Base-by-base conservation (phyloP, 78 protist species). In the Planoprotostelium fungivorum region DNA sequence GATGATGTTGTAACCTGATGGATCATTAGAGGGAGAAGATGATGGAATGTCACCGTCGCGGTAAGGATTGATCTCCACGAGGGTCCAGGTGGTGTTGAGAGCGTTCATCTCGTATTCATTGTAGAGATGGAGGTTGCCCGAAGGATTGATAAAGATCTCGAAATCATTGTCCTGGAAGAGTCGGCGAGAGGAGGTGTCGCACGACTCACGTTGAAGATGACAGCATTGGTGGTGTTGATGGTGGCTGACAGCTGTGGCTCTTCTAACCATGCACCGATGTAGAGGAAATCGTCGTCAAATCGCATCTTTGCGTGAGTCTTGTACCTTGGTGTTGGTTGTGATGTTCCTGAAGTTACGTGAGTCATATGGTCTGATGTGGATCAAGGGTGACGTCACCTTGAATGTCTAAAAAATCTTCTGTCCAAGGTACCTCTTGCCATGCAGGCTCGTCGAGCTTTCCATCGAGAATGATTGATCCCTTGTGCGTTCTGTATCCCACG, bases 21-120 rank as follows among this genome's bases (percentile, higher is more conserved):
- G 63, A 84, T 10, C 73, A 0, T 1, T 34, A 1, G 36, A 34
- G 63, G 35, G 86, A 38, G n/a, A 89, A 87, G 31, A 85, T 87
- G 73, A 51, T 51, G 73, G 5, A 84, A 38, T 34, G 16, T 90
- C 90, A n/a, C 90, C 88, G 51, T 91, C 51, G 29, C 38, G 0
- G 83, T 91, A 91, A 29, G 94, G 94, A 29, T 91, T 87, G 89
- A 85, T 86, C 88, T 83, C 38, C 89, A 86, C 35, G 37, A 35
- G 16, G 16, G 36, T 85, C 92, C 89, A 90, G 39, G 92, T 87
- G 34, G 84, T 34, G 86, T 88, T 88, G 35, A 23, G 23, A 0
- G 92, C 92, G 88, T 93, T 93, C 87, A 93, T 87, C 37, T 93
- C 95, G 23, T 34, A 93, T 87, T 93, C 95, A 63, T 93, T 93